phyloP scores from a whole-genome alignment of 257 asterid genomes.

The Fraxinus anomala region DNA sequence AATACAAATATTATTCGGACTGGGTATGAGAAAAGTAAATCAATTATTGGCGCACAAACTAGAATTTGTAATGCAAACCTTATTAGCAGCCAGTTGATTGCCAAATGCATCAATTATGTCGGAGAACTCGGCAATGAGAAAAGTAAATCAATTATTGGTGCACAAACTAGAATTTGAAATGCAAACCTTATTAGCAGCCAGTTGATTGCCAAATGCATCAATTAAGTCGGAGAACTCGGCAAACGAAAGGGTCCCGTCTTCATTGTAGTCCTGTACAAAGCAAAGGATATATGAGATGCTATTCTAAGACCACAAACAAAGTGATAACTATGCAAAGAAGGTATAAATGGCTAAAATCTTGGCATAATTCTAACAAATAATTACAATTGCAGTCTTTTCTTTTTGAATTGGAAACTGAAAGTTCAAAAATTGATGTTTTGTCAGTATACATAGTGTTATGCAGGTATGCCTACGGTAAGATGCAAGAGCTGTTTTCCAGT shows the following conservation, averaged over 20 bases:
- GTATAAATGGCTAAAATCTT: conserved; percentile 17
- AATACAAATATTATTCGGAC: conserved; percentile 5
- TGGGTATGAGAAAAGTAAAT: conserved; percentile 6
- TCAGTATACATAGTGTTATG: conserved; percentile 4
- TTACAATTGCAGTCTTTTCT: conserved; percentile 1
- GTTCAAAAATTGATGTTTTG: conserved; percentile 5
- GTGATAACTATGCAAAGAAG: conserved; percentile 9
- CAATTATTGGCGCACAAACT: conserved; percentile 3
- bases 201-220: conserved; percentile 92
- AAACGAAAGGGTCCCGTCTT: conserved; percentile 77
- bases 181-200: conserved; percentile 84
- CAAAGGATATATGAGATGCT: conserved; percentile 17
- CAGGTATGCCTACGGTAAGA: conserved; percentile 13
- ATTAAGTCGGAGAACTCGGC: conserved; percentile 77
- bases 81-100: conserved; percentile 80
- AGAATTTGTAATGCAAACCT: conserved; percentile 51
- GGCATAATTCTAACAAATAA: conserved; percentile 18
- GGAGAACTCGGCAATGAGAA: conserved; percentile 60
- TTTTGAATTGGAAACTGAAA: conserved; percentile 1
- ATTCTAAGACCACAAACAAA: conserved; percentile 24
- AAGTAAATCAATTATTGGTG: neutral
- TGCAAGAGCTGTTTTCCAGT: conserved; percentile 7
- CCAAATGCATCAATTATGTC: conserved; percentile 89
- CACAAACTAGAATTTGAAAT: conserved; percentile 16
- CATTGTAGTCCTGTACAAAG: conserved; percentile 73